Evolutionary conservation across 2,329 filamentous ascomycete species (phyloP).

Genomic region (Hirsutella thompsonii): DNA sequence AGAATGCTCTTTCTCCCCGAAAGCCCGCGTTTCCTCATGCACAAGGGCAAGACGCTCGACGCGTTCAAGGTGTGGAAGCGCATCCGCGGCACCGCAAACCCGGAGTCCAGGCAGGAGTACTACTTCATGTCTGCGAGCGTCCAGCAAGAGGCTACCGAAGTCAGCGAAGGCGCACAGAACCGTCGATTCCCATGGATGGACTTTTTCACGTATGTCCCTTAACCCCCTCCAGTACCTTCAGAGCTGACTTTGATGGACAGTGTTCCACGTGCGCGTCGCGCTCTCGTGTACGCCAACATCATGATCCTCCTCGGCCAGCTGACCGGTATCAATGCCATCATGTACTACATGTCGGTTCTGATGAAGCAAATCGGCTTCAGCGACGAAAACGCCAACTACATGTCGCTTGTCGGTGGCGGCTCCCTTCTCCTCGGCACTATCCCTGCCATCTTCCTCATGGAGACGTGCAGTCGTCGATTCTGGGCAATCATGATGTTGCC

Average conservation of each 20-base stretch:
- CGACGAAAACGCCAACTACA: slow-evolving; percentile 50
- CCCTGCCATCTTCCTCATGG: slow-evolving; percentile 58
- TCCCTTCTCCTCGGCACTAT: slow-evolving; percentile 55
- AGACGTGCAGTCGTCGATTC: slow-evolving; percentile 58
- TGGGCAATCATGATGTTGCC: slow-evolving; percentile 63
- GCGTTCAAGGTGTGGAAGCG: slow-evolving; percentile 57
- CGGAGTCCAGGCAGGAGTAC: slow-evolving; percentile 54
- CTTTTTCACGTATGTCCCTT: slow-evolving; percentile 47
- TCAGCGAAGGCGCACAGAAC: slow-evolving; percentile 35
- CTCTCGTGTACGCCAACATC: slow-evolving; percentile 53
- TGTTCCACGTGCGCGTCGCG: slow-evolving; percentile 51
- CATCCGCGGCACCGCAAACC: slow-evolving; percentile 46
- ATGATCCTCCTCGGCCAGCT: slow-evolving; percentile 61
- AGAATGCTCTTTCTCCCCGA: slow-evolving; percentile 65
- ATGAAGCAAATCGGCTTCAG: slow-evolving; percentile 58
- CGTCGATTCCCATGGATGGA: slow-evolving; percentile 57
- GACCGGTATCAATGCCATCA: slow-evolving; percentile 56
- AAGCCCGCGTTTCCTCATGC: slow-evolving; percentile 55
- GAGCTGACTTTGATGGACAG: slow-evolving; percentile 4
- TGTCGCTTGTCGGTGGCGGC: slow-evolving; percentile 61
- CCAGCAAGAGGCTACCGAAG: slow-evolving; percentile 38
- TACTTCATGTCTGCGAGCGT: slow-evolving; percentile 58
- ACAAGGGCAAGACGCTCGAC: slow-evolving; percentile 37
- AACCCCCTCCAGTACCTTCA: not conserved
- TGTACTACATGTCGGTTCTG: slow-evolving; percentile 60